Conservation (phyloP, 2,329 filamentous ascomycete species). For the Escovopsis sp. region DNA sequence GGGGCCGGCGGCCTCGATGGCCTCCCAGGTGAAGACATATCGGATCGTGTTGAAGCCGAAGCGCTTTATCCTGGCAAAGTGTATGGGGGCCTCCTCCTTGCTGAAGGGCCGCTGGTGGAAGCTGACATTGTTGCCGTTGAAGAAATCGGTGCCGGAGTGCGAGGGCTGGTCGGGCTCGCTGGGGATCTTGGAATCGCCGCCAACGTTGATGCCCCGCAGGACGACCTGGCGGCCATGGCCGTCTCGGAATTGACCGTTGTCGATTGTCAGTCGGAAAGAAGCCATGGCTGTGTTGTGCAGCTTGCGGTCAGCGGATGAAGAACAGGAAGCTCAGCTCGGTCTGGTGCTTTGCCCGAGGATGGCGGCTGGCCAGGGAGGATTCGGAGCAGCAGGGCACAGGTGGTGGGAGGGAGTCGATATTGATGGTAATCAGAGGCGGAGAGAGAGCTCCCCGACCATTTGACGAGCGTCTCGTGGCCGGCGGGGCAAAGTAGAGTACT, state of each 20-base stretch:
- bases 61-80: slow-evolving; percentile 73
- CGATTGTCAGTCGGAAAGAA: slow-evolving; percentile 63
- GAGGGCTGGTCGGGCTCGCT: slow-evolving; percentile 70
- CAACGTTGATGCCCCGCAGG: slow-evolving; percentile 85
- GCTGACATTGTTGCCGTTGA: slow-evolving; percentile 80
- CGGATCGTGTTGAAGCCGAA: slow-evolving; percentile 95
- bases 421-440: no score
- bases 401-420: background rate
- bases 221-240: slow-evolving; percentile 68
- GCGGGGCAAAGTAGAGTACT: no score
- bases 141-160: slow-evolving; percentile 65
- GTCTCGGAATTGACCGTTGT: slow-evolving; percentile 77
- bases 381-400: background rate
- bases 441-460: no score
- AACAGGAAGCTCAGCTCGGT: background rate
- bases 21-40: slow-evolving; percentile 98
- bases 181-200: slow-evolving; percentile 81
- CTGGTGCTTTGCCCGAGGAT: background rate
- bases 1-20: slow-evolving; percentile 85
- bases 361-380: background rate
- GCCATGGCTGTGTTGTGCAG: slow-evolving; percentile 39
- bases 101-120: slow-evolving; percentile 80
- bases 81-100: slow-evolving; percentile 65
- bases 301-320: background rate
- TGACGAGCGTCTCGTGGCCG: no score